Base-by-base conservation (phyloP, 345 rosid species). In the Excoecaria agallocha region DNA sequence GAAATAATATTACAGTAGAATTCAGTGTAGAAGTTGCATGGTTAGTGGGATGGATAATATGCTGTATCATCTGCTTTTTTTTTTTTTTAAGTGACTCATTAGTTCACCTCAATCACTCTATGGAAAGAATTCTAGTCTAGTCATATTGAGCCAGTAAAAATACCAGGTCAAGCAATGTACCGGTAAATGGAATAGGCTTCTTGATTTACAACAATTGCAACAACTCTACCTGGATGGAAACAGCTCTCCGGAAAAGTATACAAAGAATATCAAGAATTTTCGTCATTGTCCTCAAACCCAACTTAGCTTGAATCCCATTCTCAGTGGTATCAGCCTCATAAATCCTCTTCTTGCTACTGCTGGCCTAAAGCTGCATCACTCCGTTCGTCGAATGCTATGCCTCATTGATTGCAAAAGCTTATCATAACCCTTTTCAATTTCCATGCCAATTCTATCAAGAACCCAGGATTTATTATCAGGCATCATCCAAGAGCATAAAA, bases 11-110 rank as follows among this genome's bases (percentile, higher is more conserved):
- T 57, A 67, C 69, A 72, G 67, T n/a, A 72, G 54, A 66, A 59
- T 48, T 72, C 25, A 49, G 63, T 72, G 54, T 71, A 22, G 52
- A 70, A 37, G 74, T 58, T 51, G 75, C 82, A 78, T 72, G 71
- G 74, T 7, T 68, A 51, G 37, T 55, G 12, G 80, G 78, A 82
- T 66, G 73, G 68, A 77, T 3, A 70, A 61, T 48, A 71, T 8
- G 50, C 35, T 37, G 56, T 38, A 68, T 6, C 73, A 52, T 54
- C 74, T 74, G n/a, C 49, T 49, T 19, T 72, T 66, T n/a, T n/a
- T n/a, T 55, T 38, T 61, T 76, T 56, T n/a, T n/a, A n/a, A 66
- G 51, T 52, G 46, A 41, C 12, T 69, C 12, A 66, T 30, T 72
- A 60, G 22, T 71, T 45, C 55, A 22, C 59, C 41, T n/a, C 49